phyloP scores from a whole-genome alignment of 2,329 filamentous ascomycete genomes.

The Aureobasidium pullulans region DNA sequence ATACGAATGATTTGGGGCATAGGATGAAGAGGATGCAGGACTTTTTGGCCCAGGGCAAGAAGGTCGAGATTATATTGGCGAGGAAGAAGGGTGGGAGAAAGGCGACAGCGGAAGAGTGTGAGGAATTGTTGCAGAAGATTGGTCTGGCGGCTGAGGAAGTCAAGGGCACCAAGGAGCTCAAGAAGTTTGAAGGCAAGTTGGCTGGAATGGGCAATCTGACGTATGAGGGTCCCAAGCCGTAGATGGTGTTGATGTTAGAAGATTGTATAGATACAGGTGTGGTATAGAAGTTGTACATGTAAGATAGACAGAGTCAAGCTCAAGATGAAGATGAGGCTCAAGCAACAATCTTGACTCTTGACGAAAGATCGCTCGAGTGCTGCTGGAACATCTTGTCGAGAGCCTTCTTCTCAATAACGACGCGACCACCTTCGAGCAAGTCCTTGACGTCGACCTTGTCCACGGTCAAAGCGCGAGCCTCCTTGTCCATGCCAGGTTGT shows the following conservation, averaged over 20 bases:
- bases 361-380: conserved; percentile 57
- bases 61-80: conserved; percentile 65
- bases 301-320: not conserved
- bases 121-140: conserved; percentile 49
- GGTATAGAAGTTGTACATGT: not conserved
- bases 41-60: conserved; percentile 68
- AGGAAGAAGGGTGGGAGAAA: conserved; percentile 57
- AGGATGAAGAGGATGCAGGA: conserved; percentile 57
- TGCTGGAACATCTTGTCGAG: conserved; percentile 65
- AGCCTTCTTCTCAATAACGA: conserved; percentile 80
- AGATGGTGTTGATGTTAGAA: not conserved
- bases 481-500: conserved; percentile 49
- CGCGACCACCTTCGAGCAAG: conserved; percentile 71
- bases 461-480: conserved; percentile 62
- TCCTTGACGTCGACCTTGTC: conserved; percentile 95
- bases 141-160: conserved; percentile 37
- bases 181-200: conserved; percentile 39
- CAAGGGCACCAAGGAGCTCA: conserved; percentile 39
- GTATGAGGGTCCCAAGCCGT: conserved; percentile 32
- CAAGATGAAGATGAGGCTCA: not conserved
- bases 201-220: conserved; percentile 39
- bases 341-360: not conserved
- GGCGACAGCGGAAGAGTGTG: conserved; percentile 55
- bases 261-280: not conserved
- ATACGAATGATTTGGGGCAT: conserved; percentile 64